These are phyloP conservation scores for Dictyostelium discoideum DNA, from an alignment of 78 protist species.

Conservation along the genomic window dicty_2.7 NC_007090.3:3541501-3542000, in stretches of 20 bases:
- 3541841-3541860: conserved; percentile 86
- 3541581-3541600: background rate
- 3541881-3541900: conserved; percentile 87
- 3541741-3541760: conserved; percentile 77
- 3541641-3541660: background rate
- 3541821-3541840: conserved; percentile 69
- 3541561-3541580: background rate
- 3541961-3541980: conserved; percentile 81
- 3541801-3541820: conserved; percentile 77
- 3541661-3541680: no score
- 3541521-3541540: background rate
- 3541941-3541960: conserved; percentile 81
- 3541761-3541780: conserved; percentile 58
- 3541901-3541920: conserved; percentile 84
- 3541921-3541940: conserved; percentile 79
- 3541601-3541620: background rate
- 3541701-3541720: background rate
- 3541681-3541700: background rate
- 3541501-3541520: background rate
- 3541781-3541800: conserved; percentile 67
- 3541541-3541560: background rate
- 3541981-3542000: conserved; percentile 77
- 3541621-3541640: background rate
- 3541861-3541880: conserved; percentile 92
- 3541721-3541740: conserved; percentile 48